Evolutionary conservation across 2,329 filamentous ascomycete genomes (phyloP), one percentile per base, ranked within the genome.

Genomic region (Ophiocordyceps unilateralis): DNA sequence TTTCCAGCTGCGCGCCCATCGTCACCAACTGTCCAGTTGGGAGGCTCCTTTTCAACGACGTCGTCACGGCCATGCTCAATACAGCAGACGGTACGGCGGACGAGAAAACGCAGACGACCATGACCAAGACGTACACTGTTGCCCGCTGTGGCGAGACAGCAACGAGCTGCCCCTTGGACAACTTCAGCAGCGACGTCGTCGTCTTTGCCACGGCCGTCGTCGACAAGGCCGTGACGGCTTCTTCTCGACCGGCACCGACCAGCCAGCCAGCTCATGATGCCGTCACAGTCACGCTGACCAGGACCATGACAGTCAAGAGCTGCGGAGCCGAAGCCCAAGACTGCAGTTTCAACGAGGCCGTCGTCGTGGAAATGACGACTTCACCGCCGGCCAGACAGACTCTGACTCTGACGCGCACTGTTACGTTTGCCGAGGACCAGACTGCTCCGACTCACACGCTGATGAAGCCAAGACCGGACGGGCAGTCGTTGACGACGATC

Each of bases 61-160:
- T 26, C 23, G 24, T 28, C 22, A 40, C 22, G 11, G 10, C 6
- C 21, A 24, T 8, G 36, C 36, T 12, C 24, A n/a, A n/a, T 6
- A 10, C 32, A 38, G 21, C 22, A 21, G 4, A 21, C 24, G 19
- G 24, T 26, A 14, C 24, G 32, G 32, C n/a, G 20, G 10, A 21
- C 26, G 21, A 39, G 19, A 11, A n/a, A n/a, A n/a, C n/a, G n/a
- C n/a, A n/a, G n/a, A 30, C 36, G 10, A 43, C 34, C 10, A 7
- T 39, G 23, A 39, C 41, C 24, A 38, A 20, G 24, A 39, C 43
- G 15, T 28, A 15, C 43, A 36, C 41, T 22, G 32, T 45, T 1
- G 75, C 70, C 57, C 68, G 66, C 44, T 76, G 72, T 65, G 67
- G 62, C 44, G 64, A 71, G 42, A 66, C 65, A 45, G 70, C 76